phyloP scores from a whole-genome alignment of 2,329 filamentous ascomycete genomes.

The Stemphylium lycopersici region DNA sequence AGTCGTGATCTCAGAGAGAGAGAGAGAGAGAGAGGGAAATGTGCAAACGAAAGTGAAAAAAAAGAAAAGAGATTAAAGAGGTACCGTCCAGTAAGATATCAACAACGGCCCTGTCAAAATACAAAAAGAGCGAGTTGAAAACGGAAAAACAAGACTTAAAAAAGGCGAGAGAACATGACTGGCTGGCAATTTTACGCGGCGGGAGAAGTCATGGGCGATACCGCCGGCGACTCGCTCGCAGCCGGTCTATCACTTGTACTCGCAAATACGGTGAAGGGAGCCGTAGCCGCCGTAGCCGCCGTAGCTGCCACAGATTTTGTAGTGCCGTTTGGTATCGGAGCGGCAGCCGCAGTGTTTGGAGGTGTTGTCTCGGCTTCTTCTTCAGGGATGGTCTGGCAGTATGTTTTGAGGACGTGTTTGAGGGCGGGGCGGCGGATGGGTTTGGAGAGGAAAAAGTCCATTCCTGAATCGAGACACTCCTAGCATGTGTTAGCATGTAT shows the following conservation, averaged over 20 bases:
- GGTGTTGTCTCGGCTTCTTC: slow-evolving; percentile 55
- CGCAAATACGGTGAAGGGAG: slow-evolving; percentile 14
- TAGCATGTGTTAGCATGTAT: slow-evolving; percentile 26
- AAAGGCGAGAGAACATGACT: background rate
- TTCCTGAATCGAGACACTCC: slow-evolving; percentile 77
- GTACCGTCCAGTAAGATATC: background rate
- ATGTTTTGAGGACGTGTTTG: slow-evolving; percentile 81
- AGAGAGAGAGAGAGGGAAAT: background rate
- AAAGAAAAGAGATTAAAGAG: background rate
- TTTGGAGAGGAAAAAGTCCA: slow-evolving; percentile 85
- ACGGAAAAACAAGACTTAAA: too few relatives aligned
- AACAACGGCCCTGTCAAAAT: background rate
- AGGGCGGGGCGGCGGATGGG: slow-evolving; percentile 81
- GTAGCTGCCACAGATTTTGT: background rate
- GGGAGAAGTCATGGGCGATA: slow-evolving; percentile 22
- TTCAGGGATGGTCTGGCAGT: slow-evolving; percentile 81
- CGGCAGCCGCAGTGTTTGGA: slow-evolving; percentile 1
- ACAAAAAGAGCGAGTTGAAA: background rate
- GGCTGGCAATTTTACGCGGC: background rate
- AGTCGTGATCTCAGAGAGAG: background rate
- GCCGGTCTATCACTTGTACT: slow-evolving; percentile 3
- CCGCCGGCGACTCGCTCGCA: slow-evolving; percentile 14
- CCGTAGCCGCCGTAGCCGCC: slow-evolving; percentile 1
- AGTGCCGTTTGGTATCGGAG: slow-evolving; percentile 17
- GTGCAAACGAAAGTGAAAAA: background rate